Conservation (phyloP, 352 stramenopile species). For the Globisporangium cederbergense region DNA sequence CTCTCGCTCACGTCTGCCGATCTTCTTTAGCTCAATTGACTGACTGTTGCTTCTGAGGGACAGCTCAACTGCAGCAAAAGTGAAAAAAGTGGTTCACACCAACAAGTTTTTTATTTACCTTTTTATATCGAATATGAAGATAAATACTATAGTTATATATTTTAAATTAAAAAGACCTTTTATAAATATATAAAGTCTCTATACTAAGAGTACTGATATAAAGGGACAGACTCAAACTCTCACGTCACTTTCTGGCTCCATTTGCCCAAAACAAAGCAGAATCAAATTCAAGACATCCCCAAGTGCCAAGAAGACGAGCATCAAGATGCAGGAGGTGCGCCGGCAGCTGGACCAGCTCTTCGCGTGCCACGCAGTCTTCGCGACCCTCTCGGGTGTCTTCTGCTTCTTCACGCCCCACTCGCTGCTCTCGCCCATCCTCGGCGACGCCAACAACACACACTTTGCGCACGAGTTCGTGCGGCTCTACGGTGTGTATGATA, state of each 20-base stretch:
- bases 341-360: slow-evolving; percentile 83
- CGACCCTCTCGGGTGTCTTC: slow-evolving; percentile 57
- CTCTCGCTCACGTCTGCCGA: background rate
- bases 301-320: background rate
- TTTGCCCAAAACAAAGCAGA: background rate
- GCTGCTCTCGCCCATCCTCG: slow-evolving; percentile 72
- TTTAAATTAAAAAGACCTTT: background rate
- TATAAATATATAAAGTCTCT: background rate
- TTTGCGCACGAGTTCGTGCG: slow-evolving; percentile 84
- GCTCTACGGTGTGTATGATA: slow-evolving; percentile 49
- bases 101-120: background rate
- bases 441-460: slow-evolving; percentile 74
- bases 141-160: background rate
- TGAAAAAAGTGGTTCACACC: background rate
- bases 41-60: background rate
- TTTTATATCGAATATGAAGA: background rate
- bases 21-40: slow-evolving; percentile 4
- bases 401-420: slow-evolving; percentile 83
- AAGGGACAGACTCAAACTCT: background rate
- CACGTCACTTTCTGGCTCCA: slow-evolving; percentile 13
- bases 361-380: slow-evolving; percentile 64
- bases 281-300: background rate
- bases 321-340: slow-evolving; percentile 50
- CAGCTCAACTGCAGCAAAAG: background rate
- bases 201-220: background rate